phyloP scores from a whole-genome alignment of 2,329 filamentous ascomycete species.

The Ascosphaera pollenicola region DNA sequence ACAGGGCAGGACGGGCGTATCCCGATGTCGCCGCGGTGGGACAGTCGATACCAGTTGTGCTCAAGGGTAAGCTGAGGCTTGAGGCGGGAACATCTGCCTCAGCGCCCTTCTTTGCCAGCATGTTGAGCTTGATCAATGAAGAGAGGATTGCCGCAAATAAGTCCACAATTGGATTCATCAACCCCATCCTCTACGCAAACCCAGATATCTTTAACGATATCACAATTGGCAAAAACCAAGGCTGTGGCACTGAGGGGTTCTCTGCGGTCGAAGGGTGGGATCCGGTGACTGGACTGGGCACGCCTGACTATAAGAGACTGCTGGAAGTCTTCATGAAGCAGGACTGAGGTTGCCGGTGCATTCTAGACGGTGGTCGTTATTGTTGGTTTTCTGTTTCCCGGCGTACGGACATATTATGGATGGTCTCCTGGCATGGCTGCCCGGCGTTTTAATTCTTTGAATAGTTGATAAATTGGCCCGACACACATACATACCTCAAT shows the following conservation, averaged over 20 bases:
- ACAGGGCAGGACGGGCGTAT: constrained; percentile 16
- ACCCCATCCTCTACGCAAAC: constrained; percentile 7
- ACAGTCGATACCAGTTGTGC: constrained; percentile 12
- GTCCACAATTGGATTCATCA: constrained; percentile 7
- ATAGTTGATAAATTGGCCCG: too few relatives aligned
- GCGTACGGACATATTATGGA: too few relatives aligned
- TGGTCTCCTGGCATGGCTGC: too few relatives aligned
- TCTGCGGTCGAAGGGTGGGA: constrained; percentile 12
- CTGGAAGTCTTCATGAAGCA: neutral
- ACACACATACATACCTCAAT: too few relatives aligned
- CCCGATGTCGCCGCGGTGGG: constrained; percentile 20
- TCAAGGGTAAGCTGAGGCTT: constrained; percentile 9
- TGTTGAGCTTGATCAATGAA: constrained; percentile 7
- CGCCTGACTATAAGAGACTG: constrained; percentile 4
- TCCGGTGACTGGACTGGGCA: constrained; percentile 14
- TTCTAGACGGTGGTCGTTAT: neutral
- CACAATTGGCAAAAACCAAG: constrained; percentile 11
- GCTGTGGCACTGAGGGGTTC: constrained; percentile 14
- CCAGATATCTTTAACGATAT: constrained; percentile 12
- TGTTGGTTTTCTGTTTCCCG: neutral
- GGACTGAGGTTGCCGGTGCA: neutral
- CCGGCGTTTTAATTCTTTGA: too few relatives aligned
- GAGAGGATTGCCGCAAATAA: constrained; percentile 6
- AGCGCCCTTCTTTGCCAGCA: constrained; percentile 6
- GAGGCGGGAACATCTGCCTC: constrained; percentile 12